Conservation (phyloP, 2,329 filamentous ascomycete species). For the Cryphonectria japonica region DNA sequence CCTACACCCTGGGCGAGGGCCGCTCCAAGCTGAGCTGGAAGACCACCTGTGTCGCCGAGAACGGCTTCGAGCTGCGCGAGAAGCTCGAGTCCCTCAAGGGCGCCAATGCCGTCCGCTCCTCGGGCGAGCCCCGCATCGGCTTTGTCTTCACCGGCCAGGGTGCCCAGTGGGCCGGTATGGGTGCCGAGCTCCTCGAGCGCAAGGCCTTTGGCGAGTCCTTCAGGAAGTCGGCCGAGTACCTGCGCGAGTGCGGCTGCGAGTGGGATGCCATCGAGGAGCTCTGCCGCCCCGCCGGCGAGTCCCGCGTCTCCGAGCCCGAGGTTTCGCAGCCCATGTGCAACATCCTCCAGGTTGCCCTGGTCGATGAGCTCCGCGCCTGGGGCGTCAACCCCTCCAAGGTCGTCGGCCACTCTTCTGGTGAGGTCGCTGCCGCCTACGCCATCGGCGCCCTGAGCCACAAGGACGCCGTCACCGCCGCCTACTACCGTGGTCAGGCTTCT, state of each 20-base stretch:
- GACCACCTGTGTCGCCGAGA: slow-evolving; percentile 47
- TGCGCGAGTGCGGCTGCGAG: slow-evolving; percentile 21
- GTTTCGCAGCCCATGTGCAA: slow-evolving; percentile 42
- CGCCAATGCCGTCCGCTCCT: slow-evolving; percentile 19
- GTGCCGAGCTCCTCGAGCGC: slow-evolving; percentile 33
- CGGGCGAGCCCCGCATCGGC: slow-evolving; percentile 23
- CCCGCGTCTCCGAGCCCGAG: slow-evolving; percentile 34
- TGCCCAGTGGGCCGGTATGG: slow-evolving; percentile 29
- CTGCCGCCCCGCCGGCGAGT: slow-evolving; percentile 26
- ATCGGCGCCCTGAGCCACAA: slow-evolving; percentile 25
- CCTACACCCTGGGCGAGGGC: slow-evolving; percentile 48
- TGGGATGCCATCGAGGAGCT: slow-evolving; percentile 34
- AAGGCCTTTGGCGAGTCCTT: slow-evolving; percentile 24
- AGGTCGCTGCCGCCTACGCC: slow-evolving; percentile 29
- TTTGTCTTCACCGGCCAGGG: slow-evolving; percentile 29
- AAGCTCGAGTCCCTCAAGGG: slow-evolving; percentile 36
- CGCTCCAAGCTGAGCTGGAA: slow-evolving; percentile 33
- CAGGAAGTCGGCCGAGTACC: slow-evolving; percentile 17
- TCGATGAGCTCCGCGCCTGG: slow-evolving; percentile 35
- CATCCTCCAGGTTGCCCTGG: slow-evolving; percentile 37
- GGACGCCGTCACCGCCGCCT: slow-evolving; percentile 25
- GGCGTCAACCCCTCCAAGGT: slow-evolving; percentile 31
- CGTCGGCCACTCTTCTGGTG: slow-evolving; percentile 38
- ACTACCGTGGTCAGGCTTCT: slow-evolving; percentile 25
- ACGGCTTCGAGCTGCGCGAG: slow-evolving; percentile 50